Conservation (phyloP, 495 filamentous ascomycete species). For the Penicillium ucsense region DNA sequence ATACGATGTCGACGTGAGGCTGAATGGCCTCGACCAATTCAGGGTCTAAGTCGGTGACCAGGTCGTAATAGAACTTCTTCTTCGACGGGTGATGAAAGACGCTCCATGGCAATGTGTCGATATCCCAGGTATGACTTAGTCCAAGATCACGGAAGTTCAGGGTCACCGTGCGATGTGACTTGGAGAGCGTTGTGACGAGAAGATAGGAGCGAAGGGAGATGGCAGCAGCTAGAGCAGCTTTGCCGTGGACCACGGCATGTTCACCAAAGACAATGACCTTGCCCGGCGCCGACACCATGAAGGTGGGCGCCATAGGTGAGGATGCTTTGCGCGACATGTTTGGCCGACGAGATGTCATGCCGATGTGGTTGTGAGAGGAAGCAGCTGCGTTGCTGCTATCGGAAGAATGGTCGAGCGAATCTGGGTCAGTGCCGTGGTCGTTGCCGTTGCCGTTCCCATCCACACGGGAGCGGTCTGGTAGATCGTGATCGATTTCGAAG, state of each 20-base stretch:
- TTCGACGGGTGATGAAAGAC: constrained; percentile 68
- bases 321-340: constrained; percentile 36
- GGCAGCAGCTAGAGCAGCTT: constrained; percentile 88
- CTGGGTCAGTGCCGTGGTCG: constrained; percentile 2
- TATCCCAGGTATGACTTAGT: constrained; percentile 83
- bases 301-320: constrained; percentile 62
- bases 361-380: constrained; percentile 8
- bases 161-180: constrained; percentile 73
- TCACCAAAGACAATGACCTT: constrained; percentile 98
- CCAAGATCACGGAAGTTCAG: constrained; percentile 81
- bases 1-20: constrained; percentile 63
- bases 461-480: constrained; percentile 6
- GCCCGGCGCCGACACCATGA: constrained; percentile 95
- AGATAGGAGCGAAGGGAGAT: constrained; percentile 94
- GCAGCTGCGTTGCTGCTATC: constrained; percentile 6
- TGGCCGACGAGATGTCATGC: constrained; percentile 8
- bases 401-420: constrained; percentile 14
- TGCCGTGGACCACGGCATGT: constrained; percentile 93
- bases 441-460: constrained; percentile 5
- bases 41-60: constrained; percentile 73
- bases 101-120: constrained; percentile 79
- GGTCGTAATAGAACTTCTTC: constrained; percentile 87
- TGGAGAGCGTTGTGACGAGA: constrained; percentile 81
- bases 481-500: constrained; percentile 11
- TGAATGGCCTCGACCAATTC: constrained; percentile 70